These are phyloP conservation scores for Exsudoporus floridanus DNA, from an alignment of 1,284 basidiomycete genomes.

Conservation along the genomic window DNA sequence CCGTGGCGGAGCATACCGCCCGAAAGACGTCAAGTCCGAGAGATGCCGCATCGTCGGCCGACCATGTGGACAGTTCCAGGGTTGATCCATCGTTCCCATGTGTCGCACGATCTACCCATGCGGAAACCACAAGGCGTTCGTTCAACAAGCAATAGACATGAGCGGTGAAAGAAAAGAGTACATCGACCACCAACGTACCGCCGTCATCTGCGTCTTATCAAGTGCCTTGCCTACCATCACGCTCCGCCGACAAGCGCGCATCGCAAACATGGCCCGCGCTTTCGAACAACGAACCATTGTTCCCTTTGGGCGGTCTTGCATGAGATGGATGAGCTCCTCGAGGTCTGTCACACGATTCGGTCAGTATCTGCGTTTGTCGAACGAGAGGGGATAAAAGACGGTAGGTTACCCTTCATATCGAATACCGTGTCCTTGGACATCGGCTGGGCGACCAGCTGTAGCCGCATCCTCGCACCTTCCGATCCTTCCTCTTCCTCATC, in stretches of 20 bases:
- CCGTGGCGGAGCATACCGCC: slow-evolving; percentile 21
- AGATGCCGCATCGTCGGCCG: slow-evolving; percentile 95
- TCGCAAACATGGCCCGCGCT: slow-evolving; percentile 95
- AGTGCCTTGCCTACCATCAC: slow-evolving; percentile 94
- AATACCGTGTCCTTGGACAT: slow-evolving; percentile 90
- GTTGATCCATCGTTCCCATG: slow-evolving; percentile 96
- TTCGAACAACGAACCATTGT: slow-evolving; percentile 90
- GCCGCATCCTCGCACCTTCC: slow-evolving; percentile 41
- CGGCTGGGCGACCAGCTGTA: slow-evolving; percentile 82
- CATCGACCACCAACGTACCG: slow-evolving; percentile 45
- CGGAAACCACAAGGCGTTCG: background rate
- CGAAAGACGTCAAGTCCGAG: slow-evolving; percentile 31
- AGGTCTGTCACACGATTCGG: slow-evolving; percentile 61
- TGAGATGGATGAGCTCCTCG: slow-evolving; percentile 88
- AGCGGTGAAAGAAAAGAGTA: background rate
- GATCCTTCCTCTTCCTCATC: slow-evolving; percentile 1
- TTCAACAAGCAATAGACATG: background rate
- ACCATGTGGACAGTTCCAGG: slow-evolving; percentile 98
- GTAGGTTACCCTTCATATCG: slow-evolving; percentile 48
- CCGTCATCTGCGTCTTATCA: slow-evolving; percentile 74
- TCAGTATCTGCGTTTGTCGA: background rate
- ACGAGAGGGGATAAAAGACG: background rate
- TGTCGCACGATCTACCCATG: slow-evolving; percentile 73
- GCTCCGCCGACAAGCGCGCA: slow-evolving; percentile 92
- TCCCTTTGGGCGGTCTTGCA: slow-evolving; percentile 75